Conservation (phyloP, 2,329 filamentous ascomycete genomes). For the Thelonectria olida region DNA sequence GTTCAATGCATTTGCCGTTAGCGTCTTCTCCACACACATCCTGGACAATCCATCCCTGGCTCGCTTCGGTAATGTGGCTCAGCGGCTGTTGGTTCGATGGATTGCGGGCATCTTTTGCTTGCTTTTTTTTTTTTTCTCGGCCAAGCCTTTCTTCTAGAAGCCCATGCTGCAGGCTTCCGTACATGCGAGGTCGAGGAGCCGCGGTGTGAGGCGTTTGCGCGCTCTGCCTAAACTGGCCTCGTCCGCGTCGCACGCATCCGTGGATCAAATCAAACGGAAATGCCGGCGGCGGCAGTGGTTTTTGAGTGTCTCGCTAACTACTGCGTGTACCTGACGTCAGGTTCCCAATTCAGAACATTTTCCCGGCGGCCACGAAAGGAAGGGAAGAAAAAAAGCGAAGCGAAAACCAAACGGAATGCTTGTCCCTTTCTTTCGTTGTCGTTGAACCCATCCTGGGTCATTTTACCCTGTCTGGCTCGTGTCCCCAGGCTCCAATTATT, state of each 20-base stretch:
- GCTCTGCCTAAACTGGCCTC: background rate
- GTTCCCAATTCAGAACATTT: background rate
- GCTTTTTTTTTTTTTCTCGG: conserved; percentile 1
- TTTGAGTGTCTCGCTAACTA: background rate
- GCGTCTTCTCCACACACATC: background rate
- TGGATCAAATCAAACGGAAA: background rate
- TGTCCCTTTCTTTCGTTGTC: too few relatives aligned
- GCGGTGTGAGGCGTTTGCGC: background rate
- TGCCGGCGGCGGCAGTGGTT: conserved; percentile 15
- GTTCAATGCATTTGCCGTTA: background rate
- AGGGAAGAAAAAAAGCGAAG: background rate
- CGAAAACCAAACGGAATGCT: background rate
- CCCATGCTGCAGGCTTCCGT: conserved; percentile 12
- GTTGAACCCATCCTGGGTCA: background rate
- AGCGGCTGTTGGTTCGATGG: background rate
- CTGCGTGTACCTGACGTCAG: too few relatives aligned
- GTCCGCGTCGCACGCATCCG: background rate
- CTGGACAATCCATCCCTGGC: background rate
- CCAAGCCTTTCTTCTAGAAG: conserved; percentile 14
- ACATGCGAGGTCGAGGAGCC: conserved; percentile 1
- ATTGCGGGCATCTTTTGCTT: background rate
- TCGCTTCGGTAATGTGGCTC: conserved; percentile 2
- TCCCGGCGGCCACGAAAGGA: too few relatives aligned
- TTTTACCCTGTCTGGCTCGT: background rate
- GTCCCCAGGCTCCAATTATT: background rate